Evolutionary conservation across 345 rosid genomes (phyloP).

Genomic region (Citrus sp.): DNA sequence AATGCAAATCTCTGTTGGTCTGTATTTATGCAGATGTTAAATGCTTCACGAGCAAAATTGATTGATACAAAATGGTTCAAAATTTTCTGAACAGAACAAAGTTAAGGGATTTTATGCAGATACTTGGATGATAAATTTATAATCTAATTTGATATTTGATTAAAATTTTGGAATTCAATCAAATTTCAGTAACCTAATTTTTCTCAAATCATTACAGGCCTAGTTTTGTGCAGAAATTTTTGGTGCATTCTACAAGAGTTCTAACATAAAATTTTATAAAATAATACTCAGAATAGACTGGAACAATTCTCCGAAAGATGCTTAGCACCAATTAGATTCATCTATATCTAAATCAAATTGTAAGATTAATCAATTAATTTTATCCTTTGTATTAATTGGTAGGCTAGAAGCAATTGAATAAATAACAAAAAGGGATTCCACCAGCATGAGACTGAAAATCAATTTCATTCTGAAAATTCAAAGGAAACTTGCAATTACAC

Average conservation of each 20-base stretch:
- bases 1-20: neutral
- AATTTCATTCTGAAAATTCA: neutral
- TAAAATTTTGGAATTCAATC: no score
- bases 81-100: neutral
- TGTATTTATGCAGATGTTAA: no score
- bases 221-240: no score
- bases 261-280: no score
- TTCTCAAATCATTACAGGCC: no score
- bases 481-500: neutral
- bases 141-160: no score
- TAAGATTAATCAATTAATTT: neutral
- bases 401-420: neutral
- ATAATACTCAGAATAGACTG: no score
- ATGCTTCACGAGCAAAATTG: neutral
- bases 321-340: neutral
- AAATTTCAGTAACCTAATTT: no score
- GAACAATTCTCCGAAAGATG: no score
- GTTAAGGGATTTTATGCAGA: neutral
- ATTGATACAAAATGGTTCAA: neutral
- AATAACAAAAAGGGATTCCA: neutral
- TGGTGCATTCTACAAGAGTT: no score
- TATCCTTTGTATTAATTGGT: neutral
- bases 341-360: neutral
- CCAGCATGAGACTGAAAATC: neutral
- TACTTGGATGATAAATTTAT: neutral